Conservation (phyloP, 2,329 filamentous ascomycete species). For the Beauveria bassiana region DNA sequence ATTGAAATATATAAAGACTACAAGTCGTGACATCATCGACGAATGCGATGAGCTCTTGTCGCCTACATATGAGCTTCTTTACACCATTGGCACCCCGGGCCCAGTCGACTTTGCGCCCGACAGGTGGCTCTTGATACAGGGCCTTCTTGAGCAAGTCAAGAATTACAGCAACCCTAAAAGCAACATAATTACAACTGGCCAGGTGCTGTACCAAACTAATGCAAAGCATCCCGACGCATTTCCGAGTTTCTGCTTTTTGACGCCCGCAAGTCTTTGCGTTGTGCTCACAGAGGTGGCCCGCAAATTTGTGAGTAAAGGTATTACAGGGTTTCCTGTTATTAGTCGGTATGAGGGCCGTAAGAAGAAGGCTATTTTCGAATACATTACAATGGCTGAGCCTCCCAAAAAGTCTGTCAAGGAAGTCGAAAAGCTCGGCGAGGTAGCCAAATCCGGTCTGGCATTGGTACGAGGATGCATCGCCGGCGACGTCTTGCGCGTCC, state of each 20-base stretch:
- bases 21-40: slow-evolving; percentile 51
- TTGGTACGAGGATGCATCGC: slow-evolving; percentile 50
- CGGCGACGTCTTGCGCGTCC: slow-evolving; percentile 44
- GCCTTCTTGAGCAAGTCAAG: background rate
- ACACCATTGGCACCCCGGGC: slow-evolving; percentile 49
- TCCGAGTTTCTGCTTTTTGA: background rate
- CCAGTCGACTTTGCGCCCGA: slow-evolving; percentile 43
- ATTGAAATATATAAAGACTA: slow-evolving; percentile 36
- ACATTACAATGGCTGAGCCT: background rate
- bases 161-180: background rate
- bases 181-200: accelerated
- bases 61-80: slow-evolving; percentile 53
- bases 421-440: background rate
- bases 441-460: background rate
- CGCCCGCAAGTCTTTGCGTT: background rate
- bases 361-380: background rate
- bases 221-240: background rate
- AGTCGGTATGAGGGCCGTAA: slow-evolving; percentile 21
- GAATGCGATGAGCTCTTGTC: slow-evolving; percentile 59
- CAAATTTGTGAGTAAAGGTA: slow-evolving; percentile 20
- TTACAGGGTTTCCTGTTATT: slow-evolving; percentile 35
- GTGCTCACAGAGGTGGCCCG: slow-evolving; percentile 27
- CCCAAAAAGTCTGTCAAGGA: accelerated
- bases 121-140: slow-evolving; percentile 49
- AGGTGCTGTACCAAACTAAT: background rate